Conservation (phyloP, 495 filamentous ascomycete genomes). For the Talaromyces thailandensis region DNA sequence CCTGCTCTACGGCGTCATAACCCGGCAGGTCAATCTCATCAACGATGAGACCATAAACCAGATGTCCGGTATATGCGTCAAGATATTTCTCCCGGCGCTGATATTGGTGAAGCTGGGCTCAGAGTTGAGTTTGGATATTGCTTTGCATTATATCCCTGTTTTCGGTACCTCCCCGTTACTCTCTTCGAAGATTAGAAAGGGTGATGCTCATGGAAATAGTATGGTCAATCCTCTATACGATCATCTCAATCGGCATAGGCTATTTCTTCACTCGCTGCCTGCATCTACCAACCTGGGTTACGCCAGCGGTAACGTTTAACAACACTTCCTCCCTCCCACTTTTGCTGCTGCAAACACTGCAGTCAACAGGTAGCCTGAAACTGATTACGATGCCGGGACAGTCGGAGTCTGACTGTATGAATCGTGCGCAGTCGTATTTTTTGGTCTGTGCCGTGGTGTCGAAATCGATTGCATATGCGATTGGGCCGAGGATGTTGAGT, state of each 20-base stretch:
- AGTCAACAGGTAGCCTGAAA: conserved; percentile 54
- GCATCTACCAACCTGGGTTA: conserved; percentile 56
- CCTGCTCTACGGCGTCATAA: conserved; percentile 53
- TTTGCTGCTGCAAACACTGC: conserved; percentile 55
- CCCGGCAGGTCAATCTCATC: conserved; percentile 50
- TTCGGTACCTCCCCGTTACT: conserved; percentile 16
- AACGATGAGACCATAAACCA: conserved; percentile 46
- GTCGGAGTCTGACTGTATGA: conserved; percentile 38
- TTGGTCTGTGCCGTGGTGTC: conserved; percentile 55
- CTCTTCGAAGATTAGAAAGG: neutral
- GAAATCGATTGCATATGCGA: conserved; percentile 54
- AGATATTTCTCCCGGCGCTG: conserved; percentile 60
- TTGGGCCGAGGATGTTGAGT: conserved; percentile 48
- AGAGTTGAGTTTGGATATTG: conserved; percentile 49
- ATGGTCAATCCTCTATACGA: conserved; percentile 50
- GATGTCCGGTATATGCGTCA: conserved; percentile 57
- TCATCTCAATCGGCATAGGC: conserved; percentile 45
- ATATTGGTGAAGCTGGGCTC: conserved; percentile 61
- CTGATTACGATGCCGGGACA: conserved; percentile 43
- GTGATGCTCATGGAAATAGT: conserved; percentile 18
- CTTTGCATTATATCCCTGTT: conserved; percentile 48
- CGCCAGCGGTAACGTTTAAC: conserved; percentile 63
- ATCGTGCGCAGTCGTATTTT: conserved; percentile 64
- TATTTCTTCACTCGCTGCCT: conserved; percentile 33
- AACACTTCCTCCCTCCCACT: conserved; percentile 68